phyloP scores from a whole-genome alignment of 108 stramenopile species.

The Nitzschia sp. region DNA sequence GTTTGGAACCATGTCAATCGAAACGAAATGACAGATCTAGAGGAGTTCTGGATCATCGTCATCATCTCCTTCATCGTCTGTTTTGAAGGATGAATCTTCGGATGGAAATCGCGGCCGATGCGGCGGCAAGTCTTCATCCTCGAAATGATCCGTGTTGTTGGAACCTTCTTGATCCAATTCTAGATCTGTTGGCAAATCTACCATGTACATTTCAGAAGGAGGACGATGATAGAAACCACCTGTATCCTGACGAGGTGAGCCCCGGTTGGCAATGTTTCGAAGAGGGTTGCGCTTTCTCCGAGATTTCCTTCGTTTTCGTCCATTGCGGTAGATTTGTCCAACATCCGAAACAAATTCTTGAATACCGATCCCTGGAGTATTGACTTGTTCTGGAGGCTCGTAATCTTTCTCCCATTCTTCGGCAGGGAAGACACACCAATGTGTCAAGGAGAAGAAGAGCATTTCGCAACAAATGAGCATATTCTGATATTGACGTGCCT shows the following conservation, averaged over 20 bases:
- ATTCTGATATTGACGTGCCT: conserved; percentile 64
- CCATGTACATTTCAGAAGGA: conserved; percentile 6
- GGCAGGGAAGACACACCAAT: conserved; percentile 86
- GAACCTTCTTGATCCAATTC: conserved; percentile 13
- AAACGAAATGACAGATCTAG: background rate
- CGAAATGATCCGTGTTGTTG: background rate
- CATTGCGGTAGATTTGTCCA: conserved; percentile 41
- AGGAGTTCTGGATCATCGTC: conserved; percentile 25
- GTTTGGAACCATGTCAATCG: too few relatives aligned
- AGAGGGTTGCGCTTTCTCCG: conserved; percentile 19
- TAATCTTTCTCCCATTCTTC: conserved; percentile 86
- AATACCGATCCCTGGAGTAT: conserved; percentile 57
- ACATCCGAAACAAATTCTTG: conserved; percentile 78
- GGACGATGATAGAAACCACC: conserved; percentile 29
- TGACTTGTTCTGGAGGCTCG: conserved; percentile 43
- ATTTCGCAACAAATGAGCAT: conserved; percentile 92
- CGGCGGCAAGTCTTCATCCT: conserved; percentile 4
- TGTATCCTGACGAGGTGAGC: background rate
- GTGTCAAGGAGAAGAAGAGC: conserved; percentile 79
- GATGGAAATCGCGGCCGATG: conserved; percentile 9
- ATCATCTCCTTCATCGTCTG: conserved; percentile 22
- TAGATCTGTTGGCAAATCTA: background rate
- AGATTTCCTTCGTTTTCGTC: conserved; percentile 27
- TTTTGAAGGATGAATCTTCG: conserved; percentile 11
- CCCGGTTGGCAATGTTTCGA: background rate